These are phyloP conservation scores for Mycosphaerelloides madeirae DNA, from an alignment of 2,329 filamentous ascomycete genomes.

Conservation along the genomic window DNA sequence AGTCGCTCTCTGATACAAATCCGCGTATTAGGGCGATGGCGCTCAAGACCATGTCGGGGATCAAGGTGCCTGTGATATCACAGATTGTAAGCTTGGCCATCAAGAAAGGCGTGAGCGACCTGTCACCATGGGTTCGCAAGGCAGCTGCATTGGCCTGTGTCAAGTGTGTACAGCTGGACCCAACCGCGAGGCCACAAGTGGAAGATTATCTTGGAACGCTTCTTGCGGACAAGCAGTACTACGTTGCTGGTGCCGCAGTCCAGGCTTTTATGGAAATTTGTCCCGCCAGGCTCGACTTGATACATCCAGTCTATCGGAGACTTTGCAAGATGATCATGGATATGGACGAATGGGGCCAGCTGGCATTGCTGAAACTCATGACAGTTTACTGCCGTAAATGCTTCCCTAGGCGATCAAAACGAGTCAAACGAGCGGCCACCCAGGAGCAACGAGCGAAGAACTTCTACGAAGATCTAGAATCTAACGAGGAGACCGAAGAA, in stretches of 20 bases:
- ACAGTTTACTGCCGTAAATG: constrained; percentile 79
- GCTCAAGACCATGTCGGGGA: constrained; percentile 93
- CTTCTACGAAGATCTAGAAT: constrained; percentile 71
- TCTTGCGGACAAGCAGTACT: constrained; percentile 88
- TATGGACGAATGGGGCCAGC: constrained; percentile 98
- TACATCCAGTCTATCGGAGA: constrained; percentile 83
- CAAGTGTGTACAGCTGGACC: constrained; percentile 90
- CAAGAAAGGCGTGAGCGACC: constrained; percentile 86
- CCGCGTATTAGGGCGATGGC: constrained; percentile 88
- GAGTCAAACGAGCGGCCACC: constrained; percentile 48
- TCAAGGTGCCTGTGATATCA: constrained; percentile 93
- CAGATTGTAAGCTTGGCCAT: constrained; percentile 96
- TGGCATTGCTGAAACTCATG: constrained; percentile 77
- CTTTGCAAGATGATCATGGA: constrained; percentile 88
- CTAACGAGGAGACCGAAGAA: constrained; percentile 42
- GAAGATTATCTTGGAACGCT: constrained; percentile 74
- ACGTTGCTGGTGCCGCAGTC: constrained; percentile 90
- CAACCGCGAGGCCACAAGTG: constrained; percentile 76
- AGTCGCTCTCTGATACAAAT: constrained; percentile 88
- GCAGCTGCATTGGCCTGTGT: constrained; percentile 90
- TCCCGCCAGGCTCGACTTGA: constrained; percentile 77
- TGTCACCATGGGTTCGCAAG: constrained; percentile 90
- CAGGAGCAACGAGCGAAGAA: constrained; percentile 45
- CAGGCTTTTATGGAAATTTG: constrained; percentile 85
- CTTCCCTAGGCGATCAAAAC: constrained; percentile 68